A percentile compares a stretch with the other conserved stretches of the same genome.
These are phyloP conservation scores for Biscutella auriculata DNA, from an alignment of 441 rosid genomes.

Conservation along the genomic window DNA sequence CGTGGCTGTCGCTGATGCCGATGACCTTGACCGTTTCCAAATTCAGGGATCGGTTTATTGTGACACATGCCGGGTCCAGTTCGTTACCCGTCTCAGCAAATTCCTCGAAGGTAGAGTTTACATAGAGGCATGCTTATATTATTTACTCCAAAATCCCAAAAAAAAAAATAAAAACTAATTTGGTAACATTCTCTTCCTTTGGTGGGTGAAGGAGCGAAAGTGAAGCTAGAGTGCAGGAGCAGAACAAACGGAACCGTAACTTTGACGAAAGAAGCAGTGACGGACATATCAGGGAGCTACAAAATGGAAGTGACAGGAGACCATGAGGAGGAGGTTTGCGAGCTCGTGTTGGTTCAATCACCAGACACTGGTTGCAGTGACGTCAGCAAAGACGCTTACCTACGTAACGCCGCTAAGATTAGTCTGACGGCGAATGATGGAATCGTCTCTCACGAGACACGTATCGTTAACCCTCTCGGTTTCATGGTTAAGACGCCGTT, in stretches of 20 bases:
- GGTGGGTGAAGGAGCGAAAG: conserved; percentile 38
- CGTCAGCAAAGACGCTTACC: conserved; percentile 17
- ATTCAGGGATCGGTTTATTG: conserved; percentile 48
- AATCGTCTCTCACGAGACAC: conserved; percentile 22
- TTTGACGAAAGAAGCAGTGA: conserved; percentile 26
- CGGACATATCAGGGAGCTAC: conserved; percentile 33
- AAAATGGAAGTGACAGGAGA: conserved; percentile 31
- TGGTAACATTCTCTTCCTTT: too few species aligned
- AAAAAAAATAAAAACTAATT: too few species aligned
- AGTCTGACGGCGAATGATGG: conserved; percentile 34
- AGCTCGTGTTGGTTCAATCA: conserved; percentile 26
- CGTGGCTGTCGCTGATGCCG: conserved; percentile 16
- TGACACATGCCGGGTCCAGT: conserved; percentile 53
- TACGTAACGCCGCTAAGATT: conserved; percentile 27
- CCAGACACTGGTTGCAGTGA: conserved; percentile 31
- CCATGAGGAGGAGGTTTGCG: conserved; percentile 45
- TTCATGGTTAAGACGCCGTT: conserved; percentile 32
- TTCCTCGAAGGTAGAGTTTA: conserved; percentile 28
- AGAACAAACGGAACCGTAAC: conserved; percentile 25
- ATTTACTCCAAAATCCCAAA: too few species aligned
- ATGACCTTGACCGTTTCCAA: conserved; percentile 19
- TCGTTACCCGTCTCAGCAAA: conserved; percentile 36
- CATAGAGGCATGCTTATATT: too few species aligned
- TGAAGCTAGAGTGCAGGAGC: conserved; percentile 36
- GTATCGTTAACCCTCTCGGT: conserved; percentile 40